A percentile compares a stretch with the other conserved stretches of the same genome.
Conservation (phyloP, 352 stramenopile genomes). For the Phytophthora foliorum region DNA sequence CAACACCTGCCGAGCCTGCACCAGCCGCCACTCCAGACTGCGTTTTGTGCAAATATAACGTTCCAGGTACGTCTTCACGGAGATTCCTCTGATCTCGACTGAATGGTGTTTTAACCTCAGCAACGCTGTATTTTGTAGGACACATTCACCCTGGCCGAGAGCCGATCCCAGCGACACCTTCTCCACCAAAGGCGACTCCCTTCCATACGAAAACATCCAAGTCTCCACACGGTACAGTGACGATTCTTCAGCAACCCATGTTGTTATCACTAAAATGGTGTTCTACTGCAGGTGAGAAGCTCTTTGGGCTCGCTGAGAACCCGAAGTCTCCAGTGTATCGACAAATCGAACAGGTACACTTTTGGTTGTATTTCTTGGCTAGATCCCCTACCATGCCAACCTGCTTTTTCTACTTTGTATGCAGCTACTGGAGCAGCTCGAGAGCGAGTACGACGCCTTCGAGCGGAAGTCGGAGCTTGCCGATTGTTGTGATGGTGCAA, state of each 20-base stretch:
- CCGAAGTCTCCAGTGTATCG: slow-evolving; percentile 71
- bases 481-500: slow-evolving; percentile 47
- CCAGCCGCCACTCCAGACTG: slow-evolving; percentile 43
- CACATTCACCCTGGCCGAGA: slow-evolving; percentile 75
- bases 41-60: slow-evolving; percentile 86
- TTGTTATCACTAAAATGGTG: slow-evolving; percentile 1
- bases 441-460: slow-evolving; percentile 72
- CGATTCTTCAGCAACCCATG: background rate
- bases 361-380: background rate
- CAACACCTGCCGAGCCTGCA: slow-evolving; percentile 20
- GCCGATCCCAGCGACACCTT: slow-evolving; percentile 23
- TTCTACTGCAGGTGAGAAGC: slow-evolving; percentile 42
- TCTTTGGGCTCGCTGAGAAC: slow-evolving; percentile 59
- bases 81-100: background rate
- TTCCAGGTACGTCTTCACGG: slow-evolving; percentile 49
- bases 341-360: slow-evolving; percentile 61
- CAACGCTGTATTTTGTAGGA: slow-evolving; percentile 33
- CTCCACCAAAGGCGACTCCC: slow-evolving; percentile 23
- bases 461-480: slow-evolving; percentile 48
- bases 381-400: background rate
- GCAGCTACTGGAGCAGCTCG: slow-evolving; percentile 56
- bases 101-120: background rate
- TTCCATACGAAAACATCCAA: slow-evolving; percentile 41
- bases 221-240: slow-evolving; percentile 28
- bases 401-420: background rate